Base-by-base conservation (phyloP, 192 early-diverging fungal genomes). In the Coemansia asiatica region DNA sequence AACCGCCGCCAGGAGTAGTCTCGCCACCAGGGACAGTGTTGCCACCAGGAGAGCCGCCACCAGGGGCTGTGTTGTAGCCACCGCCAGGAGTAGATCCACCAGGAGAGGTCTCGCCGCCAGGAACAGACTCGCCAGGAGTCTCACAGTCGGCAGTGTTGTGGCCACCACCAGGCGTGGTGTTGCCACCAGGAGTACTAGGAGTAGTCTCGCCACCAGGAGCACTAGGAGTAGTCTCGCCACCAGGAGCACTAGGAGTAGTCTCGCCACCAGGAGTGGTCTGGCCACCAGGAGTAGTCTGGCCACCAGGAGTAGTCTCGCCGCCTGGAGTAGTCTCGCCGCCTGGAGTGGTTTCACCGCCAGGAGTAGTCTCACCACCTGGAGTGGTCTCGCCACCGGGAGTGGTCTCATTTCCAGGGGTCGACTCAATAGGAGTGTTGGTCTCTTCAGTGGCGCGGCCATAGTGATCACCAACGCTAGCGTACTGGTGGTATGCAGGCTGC, bases 401-500 rank as follows among this genome's bases (percentile, higher is more conserved):
- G 21, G 55, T 38, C 8, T 25, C 28, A 10, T 56, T 16, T 16
- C 50, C 50, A 23, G 50, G 50, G 2, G 9, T 6, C 5, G 53
- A 27, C 31, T 21, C 51, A 21, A 35, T 59, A 26, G 50, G 22
- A 27, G 70, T 68, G 63, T 72, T 78, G 22, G 56, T 57, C 33
- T 72, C 75, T 51, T 78, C 50, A 8, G 66, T 72, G 9, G 70
- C 75, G 27, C 75, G 70, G 12, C 75, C 75, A 28, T 78, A 72
- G 31, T 73, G 65, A 15, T 66, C 64, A n/a, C 48, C 61, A 16
- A 59, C 61, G 62, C 69, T 48, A 4, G 65, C 56, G 26, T 62
- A 54, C 60, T 68, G 77, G 58, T 61, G 36, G 40, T 62, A 56
- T 2, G 23, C 46, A 26, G 33, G 46, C 66, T 71, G 61, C 36